Percentiles rank a stretch among this genome's conserved stretches.
Conservation (phyloP, 1,284 basidiomycete species). For the Ceratobasidium sp. region DNA sequence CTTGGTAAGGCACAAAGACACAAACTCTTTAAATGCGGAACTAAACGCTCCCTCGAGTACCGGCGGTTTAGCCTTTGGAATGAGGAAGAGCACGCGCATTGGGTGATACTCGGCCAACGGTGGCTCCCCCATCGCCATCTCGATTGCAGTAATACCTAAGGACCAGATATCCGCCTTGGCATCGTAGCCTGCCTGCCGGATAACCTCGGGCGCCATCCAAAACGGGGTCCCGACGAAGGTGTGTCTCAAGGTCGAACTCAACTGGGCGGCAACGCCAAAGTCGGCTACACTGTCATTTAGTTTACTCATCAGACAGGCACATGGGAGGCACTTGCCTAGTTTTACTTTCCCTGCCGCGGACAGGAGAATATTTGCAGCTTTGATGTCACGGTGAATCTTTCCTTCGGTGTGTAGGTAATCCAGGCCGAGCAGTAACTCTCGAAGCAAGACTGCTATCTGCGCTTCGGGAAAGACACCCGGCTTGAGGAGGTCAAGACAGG, state of each 20-base stretch:
- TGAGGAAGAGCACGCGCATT: constrained; percentile 94
- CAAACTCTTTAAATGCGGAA: constrained; percentile 89
- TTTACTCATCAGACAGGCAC: background rate
- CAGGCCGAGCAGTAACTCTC: constrained; percentile 91
- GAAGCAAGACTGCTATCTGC: constrained; percentile 93
- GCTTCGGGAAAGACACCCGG: constrained; percentile 87
- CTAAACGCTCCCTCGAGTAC: constrained; percentile 86
- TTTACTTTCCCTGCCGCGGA: constrained; percentile 93
- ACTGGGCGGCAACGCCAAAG: constrained; percentile 93
- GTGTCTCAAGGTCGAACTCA: constrained; percentile 82
- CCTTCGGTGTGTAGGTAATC: constrained; percentile 93
- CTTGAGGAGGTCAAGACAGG: constrained; percentile 93
- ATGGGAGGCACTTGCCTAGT: constrained; percentile 59
- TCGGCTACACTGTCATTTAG: constrained; percentile 65
- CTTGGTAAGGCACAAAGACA: constrained; percentile 89
- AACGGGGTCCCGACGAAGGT: constrained; percentile 97
- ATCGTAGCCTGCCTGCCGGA: constrained; percentile 96
- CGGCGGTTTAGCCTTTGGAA: constrained; percentile 95
- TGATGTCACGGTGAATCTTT: constrained; percentile 98
- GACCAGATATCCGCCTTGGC: constrained; percentile 97
- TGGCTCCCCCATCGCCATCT: constrained; percentile 94
- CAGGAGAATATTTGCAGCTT: constrained; percentile 94
- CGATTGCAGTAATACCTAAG: constrained; percentile 94
- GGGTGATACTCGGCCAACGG: constrained; percentile 94
- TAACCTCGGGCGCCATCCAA: constrained; percentile 98